Evolutionary conservation across 1,139 yeast genomes (phyloP).

Genomic region (Scheffersomyces segobiensis): DNA sequence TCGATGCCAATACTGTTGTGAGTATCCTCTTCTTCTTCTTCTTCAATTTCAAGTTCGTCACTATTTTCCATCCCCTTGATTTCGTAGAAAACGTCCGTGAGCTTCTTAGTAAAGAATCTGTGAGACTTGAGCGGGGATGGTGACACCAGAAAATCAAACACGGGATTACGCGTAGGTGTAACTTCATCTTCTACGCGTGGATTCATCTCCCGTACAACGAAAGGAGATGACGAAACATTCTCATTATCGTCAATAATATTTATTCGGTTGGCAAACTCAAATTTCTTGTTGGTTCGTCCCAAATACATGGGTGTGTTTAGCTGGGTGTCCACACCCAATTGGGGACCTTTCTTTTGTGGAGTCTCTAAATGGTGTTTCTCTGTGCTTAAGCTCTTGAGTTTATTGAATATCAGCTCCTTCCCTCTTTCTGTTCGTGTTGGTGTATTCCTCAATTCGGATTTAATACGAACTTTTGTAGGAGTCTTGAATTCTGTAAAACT

Average conservation of each 20-base stretch:
- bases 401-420: not conserved
- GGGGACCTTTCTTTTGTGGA: not conserved
- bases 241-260: not conserved
- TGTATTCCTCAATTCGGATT: slow-evolving; percentile 7
- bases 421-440: not conserved
- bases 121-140: slow-evolving; percentile 49
- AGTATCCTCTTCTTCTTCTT: slow-evolving; percentile 16
- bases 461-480: slow-evolving; percentile 26
- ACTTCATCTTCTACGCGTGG: slow-evolving; percentile 3
- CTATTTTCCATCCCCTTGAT: slow-evolving; percentile 23
- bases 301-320: slow-evolving; percentile 38
- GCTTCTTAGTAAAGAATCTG: slow-evolving; percentile 32
- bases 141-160: slow-evolving; percentile 35
- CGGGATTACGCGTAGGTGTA: slow-evolving; percentile 10
- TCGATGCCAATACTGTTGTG: slow-evolving; percentile 9
- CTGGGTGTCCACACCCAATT: not conserved
- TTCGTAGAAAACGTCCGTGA: slow-evolving; percentile 34
- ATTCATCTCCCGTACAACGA: not conserved
- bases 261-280: slow-evolving; percentile 13
- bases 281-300: slow-evolving; percentile 23
- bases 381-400: not conserved
- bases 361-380: not conserved
- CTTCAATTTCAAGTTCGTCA: slow-evolving; percentile 16
- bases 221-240: not conserved
- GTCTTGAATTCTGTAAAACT: slow-evolving; percentile 25